These are phyloP conservation scores for Plectosphaerella plurivora DNA, from an alignment of 2,329 filamentous ascomycete species.

Conservation along the genomic window DNA sequence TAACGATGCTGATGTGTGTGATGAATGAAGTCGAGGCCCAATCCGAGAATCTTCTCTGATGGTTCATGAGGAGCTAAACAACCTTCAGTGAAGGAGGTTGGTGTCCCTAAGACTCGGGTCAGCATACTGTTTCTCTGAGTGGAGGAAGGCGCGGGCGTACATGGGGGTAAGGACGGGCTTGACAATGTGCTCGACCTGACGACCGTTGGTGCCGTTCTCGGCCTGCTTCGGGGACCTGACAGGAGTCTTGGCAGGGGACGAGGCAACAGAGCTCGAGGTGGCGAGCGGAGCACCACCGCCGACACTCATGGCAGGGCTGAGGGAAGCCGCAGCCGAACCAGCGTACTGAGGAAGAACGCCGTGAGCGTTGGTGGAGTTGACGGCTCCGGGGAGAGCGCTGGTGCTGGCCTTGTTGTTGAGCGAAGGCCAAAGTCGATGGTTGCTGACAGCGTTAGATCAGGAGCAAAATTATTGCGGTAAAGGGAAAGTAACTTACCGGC, in stretches of 20 bases:
- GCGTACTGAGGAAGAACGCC: constrained; percentile 50
- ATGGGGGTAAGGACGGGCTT: background rate
- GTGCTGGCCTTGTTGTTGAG: constrained; percentile 50
- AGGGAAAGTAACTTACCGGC: constrained; percentile 23
- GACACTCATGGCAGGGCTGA: constrained; percentile 35
- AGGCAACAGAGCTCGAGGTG: constrained; percentile 31
- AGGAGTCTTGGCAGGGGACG: constrained; percentile 22
- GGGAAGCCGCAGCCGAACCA: constrained; percentile 47
- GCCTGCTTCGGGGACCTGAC: constrained; percentile 15
- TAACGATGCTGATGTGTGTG: too few species aligned
- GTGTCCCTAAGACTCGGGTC: background rate
- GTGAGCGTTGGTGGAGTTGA: constrained; percentile 49
- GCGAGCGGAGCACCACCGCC: constrained; percentile 47
- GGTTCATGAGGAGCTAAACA: background rate
- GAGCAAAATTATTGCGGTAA: background rate
- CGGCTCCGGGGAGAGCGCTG: constrained; percentile 37
- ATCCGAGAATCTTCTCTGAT: too few species aligned
- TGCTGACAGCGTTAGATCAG: constrained; percentile 19
- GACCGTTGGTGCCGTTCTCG: constrained; percentile 9
- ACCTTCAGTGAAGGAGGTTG: background rate
- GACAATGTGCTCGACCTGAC: background rate
- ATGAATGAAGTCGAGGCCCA: too few species aligned
- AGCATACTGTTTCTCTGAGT: background rate
- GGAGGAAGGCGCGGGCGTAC: background rate
- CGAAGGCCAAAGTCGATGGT: constrained; percentile 42